Conservation (phyloP, 306 rosid species). For the Pterocarpus santalinus region DNA sequence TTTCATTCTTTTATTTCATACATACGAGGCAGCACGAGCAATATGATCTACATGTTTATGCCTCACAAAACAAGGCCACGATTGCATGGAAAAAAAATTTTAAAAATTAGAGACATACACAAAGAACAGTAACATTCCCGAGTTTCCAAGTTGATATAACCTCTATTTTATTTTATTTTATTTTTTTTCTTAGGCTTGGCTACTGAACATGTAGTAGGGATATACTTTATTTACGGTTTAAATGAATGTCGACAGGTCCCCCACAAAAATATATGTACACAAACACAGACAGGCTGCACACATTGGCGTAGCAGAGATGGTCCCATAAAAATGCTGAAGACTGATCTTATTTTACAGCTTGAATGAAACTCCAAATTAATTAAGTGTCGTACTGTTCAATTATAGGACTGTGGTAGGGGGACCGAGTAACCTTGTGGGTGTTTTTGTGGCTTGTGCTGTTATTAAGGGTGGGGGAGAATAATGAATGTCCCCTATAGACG, state of each 20-base stretch:
- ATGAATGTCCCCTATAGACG: slow-evolving; percentile 57
- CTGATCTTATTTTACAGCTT: slow-evolving; percentile 44
- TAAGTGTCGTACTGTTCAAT: slow-evolving; percentile 49
- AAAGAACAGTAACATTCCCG: slow-evolving; percentile 10
- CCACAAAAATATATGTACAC: slow-evolving; percentile 4
- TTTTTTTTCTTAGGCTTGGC: neutral
- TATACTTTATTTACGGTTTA: neutral
- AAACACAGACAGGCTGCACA: slow-evolving; percentile 29
- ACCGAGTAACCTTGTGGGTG: slow-evolving; percentile 49
- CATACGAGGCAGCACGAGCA: neutral
- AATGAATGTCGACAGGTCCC: slow-evolving; percentile 41
- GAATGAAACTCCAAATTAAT: slow-evolving; percentile 43
- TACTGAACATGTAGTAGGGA: neutral
- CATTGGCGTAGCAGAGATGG: slow-evolving; percentile 44
- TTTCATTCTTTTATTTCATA: neutral
- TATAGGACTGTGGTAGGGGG: slow-evolving; percentile 43
- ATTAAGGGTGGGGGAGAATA: slow-evolving; percentile 44
- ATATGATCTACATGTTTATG: neutral
- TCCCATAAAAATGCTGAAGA: slow-evolving; percentile 47
- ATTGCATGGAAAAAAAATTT: neutral
- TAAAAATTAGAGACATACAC: neutral
- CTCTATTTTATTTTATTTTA: no score
- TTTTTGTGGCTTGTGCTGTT: slow-evolving; percentile 24
- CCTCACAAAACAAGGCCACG: neutral
- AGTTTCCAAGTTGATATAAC: slow-evolving; percentile 36